These are phyloP conservation scores for Chimonanthus salicifolius DNA, from an alignment of 164 flowering plant genomes.

Conservation along the genomic window DNA sequence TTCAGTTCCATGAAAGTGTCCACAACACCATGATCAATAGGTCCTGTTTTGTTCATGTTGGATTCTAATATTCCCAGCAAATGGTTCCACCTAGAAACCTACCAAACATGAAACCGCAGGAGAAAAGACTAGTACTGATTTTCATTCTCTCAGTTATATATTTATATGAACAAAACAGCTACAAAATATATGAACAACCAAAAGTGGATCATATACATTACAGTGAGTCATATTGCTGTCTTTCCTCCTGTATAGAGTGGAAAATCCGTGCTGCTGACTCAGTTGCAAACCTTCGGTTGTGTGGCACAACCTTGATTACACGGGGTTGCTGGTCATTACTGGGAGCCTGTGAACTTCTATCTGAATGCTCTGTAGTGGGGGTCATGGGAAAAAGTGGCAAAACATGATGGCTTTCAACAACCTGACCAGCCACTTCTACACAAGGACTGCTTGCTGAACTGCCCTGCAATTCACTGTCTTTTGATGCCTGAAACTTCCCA, in stretches of 20 bases:
- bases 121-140: background rate
- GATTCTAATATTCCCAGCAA: background rate
- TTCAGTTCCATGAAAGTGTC: background rate
- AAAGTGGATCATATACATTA: conserved; percentile 12
- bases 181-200: background rate
- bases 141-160: background rate
- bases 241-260: conserved; percentile 68
- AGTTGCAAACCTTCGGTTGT: conserved; percentile 55
- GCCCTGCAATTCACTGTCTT: conserved; percentile 46
- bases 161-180: background rate
- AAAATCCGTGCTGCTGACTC: conserved; percentile 84
- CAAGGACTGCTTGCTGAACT: conserved; percentile 68
- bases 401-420: conserved; percentile 14
- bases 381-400: conserved; percentile 45
- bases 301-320: conserved; percentile 83
- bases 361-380: conserved; percentile 16
- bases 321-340: conserved; percentile 29
- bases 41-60: background rate
- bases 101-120: background rate
- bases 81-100: background rate
- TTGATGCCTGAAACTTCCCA: conserved; percentile 28
- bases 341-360: conserved; percentile 10
- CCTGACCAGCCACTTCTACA: background rate
- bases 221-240: conserved; percentile 42
- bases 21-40: background rate